These are phyloP conservation scores for Alternaria viburni DNA, from an alignment of 2,329 filamentous ascomycete species.

Conservation along the genomic window DNA sequence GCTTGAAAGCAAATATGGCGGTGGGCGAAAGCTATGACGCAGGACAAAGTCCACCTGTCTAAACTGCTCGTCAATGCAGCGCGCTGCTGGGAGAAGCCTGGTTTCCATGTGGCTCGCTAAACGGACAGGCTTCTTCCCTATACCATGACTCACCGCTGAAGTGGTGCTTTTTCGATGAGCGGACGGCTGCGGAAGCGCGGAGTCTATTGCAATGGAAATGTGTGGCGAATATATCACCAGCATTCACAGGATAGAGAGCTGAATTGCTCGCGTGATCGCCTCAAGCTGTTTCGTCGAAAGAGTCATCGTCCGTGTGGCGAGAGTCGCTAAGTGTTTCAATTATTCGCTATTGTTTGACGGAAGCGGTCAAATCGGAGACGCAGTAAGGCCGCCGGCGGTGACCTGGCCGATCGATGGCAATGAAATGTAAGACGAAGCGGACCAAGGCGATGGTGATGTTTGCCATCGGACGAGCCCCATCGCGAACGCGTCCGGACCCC, in stretches of 20 bases:
- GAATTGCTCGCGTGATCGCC: slow-evolving; percentile 7
- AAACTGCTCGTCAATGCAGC: slow-evolving; percentile 28
- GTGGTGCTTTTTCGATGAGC: slow-evolving; percentile 2
- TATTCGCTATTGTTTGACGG: background rate
- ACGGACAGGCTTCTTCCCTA: slow-evolving; percentile 19
- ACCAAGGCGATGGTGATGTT: slow-evolving; percentile 9
- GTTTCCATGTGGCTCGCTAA: slow-evolving; percentile 25
- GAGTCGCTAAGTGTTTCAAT: slow-evolving; percentile 7
- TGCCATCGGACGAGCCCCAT: slow-evolving; percentile 12
- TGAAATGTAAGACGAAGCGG: slow-evolving; percentile 8
- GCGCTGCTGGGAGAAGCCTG: slow-evolving; percentile 21
- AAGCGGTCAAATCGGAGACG: slow-evolving; percentile 10
- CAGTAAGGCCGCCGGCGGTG: slow-evolving; percentile 9
- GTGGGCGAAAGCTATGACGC: slow-evolving; percentile 28
- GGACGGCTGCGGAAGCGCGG: slow-evolving; percentile 1
- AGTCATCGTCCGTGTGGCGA: slow-evolving; percentile 4
- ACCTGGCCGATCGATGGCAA: slow-evolving; percentile 16
- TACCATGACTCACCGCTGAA: slow-evolving; percentile 29
- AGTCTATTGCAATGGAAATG: background rate
- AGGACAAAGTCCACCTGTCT: slow-evolving; percentile 19
- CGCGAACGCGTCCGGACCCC: slow-evolving; percentile 7
- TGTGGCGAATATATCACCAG: slow-evolving; percentile 1
- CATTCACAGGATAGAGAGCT: background rate
- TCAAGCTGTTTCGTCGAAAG: background rate
- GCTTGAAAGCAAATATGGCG: slow-evolving; percentile 18